Base-by-base conservation (phyloP, 2,329 filamentous ascomycete species). In the Aspergillus sclerotialis region DNA sequence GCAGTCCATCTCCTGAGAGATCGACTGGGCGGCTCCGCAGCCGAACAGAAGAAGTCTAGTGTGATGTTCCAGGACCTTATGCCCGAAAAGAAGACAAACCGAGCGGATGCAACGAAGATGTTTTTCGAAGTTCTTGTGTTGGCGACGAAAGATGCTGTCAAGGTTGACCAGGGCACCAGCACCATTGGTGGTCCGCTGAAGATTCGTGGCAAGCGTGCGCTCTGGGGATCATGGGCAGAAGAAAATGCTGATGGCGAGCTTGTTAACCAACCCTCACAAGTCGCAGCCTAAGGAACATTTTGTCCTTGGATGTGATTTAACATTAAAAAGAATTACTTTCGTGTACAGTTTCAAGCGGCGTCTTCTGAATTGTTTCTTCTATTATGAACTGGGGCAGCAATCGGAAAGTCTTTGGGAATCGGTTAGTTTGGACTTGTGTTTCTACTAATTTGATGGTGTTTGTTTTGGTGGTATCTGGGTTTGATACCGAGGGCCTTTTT, bases 181-280 rank as follows among this genome's bases (percentile, higher is more conserved):
- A 54, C 73, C 24, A 75, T 96, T 16, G 89, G 89, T 32, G 84
- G 80, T 3, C 76, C 82, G 10, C 86, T 98, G 53, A 75, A 82
- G 38, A 84, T 98, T 38, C 75, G 87, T 46, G 88, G 84, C 39
- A 98, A 98, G 75, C 78, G 86, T 49, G 90, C 86, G n/a, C 79
- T 98, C 2, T 98, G 92, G 90, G 92, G 90, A 33, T 80, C 82
- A 24, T 98, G 92, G 92, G 92, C 92, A 1, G 92, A 96, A 69
- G 71, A 69, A 39, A 64, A 67, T 32, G 68, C 69, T 30, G 65
- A 64, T 21, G 71, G 68, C 29, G 69, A 69, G 40, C 54, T 64
- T 31, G 58, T 56, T 30, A 50, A 48, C 36, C 59, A 64, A 36
- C 35, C 50, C 33, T 47, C 47, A 15, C 52, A 61, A 38, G 43